Base-by-base conservation (phyloP, 306 rosid species). In the Mucuna pruriens region DNA sequence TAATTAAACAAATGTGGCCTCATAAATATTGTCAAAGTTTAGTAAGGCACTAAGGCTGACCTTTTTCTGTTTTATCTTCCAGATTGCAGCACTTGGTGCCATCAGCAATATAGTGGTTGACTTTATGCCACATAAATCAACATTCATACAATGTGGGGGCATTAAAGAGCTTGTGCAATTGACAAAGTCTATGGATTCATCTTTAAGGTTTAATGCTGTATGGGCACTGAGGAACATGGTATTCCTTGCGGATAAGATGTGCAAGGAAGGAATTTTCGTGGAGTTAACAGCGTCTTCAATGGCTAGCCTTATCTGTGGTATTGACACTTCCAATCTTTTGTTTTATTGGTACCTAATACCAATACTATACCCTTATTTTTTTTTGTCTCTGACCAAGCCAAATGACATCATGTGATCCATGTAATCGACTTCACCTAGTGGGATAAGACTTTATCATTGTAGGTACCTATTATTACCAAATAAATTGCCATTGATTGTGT, bases 41-140 rank as follows among this genome's bases (percentile, higher is more conserved):
- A 48, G 58, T 76, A 68, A 74, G 69, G 20, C 33, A 49, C 49
- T 76, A 68, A 74, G 69, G 20, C 33, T 40, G 33, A 31, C 33
- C 36, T 49, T 25, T 61, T 75, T 73, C 65, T 69, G 12, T 86
- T 19, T 75, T 80, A 29, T 87, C 82, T 85, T 87, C 75, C 94
- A 95, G 99, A 89, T 90, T 86, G 98, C 97, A 38, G 96, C 97
- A 42, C 94, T 95, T 74, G 87, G 94, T 77, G 96, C 91, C 69
- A 61, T 93, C 55, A 85, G 98, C 88, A 95, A 95, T 86, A 86
- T 95, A 66, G 97, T 86, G 38, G 91, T 92, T n/a, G 92, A 94
- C 85, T 91, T 93, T 75, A 66, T 83, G 54, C 93, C 91, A 31
- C 82, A 48, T 60, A 90, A 87, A 83, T 83, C 92, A 25, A 78